A percentile compares a stretch with the other conserved stretches of the same genome.
Conservation (phyloP, 1,284 basidiomycete species). For the Cutaneotrichosporon curvatum region DNA sequence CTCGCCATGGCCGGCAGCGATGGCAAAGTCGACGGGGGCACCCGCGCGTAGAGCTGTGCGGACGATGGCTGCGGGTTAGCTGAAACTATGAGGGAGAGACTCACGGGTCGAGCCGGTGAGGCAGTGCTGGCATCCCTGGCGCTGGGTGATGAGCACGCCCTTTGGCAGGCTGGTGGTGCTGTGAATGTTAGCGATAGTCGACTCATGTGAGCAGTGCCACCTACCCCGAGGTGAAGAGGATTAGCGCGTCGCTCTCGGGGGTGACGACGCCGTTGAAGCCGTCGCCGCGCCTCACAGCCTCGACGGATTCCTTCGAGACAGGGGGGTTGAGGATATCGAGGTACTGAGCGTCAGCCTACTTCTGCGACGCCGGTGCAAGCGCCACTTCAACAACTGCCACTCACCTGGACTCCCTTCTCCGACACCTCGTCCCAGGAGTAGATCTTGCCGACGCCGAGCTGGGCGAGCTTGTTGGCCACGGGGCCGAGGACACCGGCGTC, state of each 20-base stretch:
- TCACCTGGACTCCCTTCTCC: background rate
- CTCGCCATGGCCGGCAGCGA: background rate
- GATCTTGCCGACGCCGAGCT: conserved; percentile 4
- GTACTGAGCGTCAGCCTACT: background rate
- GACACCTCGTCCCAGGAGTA: conserved; percentile 9
- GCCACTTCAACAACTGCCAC: background rate
- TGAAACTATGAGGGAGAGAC: background rate
- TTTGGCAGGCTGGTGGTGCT: conserved; percentile 15
- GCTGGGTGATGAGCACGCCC: conserved; percentile 16
- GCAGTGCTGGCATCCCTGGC: conserved; percentile 7
- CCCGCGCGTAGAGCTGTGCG: conserved; percentile 33
- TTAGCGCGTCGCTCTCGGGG: conserved; percentile 36
- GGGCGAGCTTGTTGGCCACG: background rate
- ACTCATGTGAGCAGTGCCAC: too few species aligned
- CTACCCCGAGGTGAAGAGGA: conserved; percentile 34
- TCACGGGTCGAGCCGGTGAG: conserved; percentile 7
- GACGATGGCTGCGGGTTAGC: conserved; percentile 4
- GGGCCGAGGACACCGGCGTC: conserved; percentile 22
- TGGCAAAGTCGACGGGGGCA: conserved; percentile 8
- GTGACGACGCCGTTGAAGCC: conserved; percentile 1
- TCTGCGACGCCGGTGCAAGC: too few species aligned
- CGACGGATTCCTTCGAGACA: conserved; percentile 2
- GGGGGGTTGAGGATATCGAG: conserved; percentile 2
- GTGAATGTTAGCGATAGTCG: background rate
- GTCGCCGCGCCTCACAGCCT: conserved; percentile 6